Percentiles rank a stretch among this genome's conserved stretches.
Evolutionary conservation across 2,329 filamentous ascomycete genomes (phyloP).

Genomic region (Lanzia echinophila): DNA sequence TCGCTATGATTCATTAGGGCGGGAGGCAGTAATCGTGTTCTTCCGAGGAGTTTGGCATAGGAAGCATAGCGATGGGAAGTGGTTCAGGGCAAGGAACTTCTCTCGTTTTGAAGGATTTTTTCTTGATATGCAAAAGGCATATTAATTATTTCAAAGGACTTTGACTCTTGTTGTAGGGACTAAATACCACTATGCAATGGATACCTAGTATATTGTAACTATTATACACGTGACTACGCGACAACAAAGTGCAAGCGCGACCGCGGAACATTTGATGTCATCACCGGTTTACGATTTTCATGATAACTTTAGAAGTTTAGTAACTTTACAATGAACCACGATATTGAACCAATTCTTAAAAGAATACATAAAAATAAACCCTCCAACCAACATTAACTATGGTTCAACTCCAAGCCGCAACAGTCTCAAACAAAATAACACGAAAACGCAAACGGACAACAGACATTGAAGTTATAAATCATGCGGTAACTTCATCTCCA

Average conservation of each 20-base stretch:
- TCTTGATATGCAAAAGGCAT: neutral
- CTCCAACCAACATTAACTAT: conserved; percentile 9
- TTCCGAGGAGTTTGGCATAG: conserved; percentile 24
- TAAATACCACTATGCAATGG: too few relatives aligned
- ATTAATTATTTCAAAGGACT: neutral
- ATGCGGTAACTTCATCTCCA: conserved; percentile 1
- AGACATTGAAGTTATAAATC: conserved; percentile 21
- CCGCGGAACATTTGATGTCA: neutral
- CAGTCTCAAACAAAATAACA: conserved; percentile 37
- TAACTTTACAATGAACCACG: neutral
- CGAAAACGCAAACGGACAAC: conserved; percentile 36
- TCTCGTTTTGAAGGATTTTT: conserved; percentile 1
- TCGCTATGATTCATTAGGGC: conserved; percentile 11
- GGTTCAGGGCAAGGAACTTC: conserved; percentile 32
- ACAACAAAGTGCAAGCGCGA: neutral
- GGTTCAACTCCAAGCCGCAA: conserved; percentile 38
- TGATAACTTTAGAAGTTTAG: too few relatives aligned
- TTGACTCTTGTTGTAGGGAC: too few relatives aligned
- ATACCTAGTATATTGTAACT: too few relatives aligned
- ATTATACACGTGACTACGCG: neutral
- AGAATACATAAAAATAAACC: too few relatives aligned
- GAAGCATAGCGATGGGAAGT: conserved; percentile 23
- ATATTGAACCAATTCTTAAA: too few relatives aligned
- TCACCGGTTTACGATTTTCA: neutral
- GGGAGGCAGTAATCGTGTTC: conserved; percentile 9